Evolutionary conservation across 1,139 yeast species (phyloP).

Genomic region (Geotrichum macrosporum): DNA sequence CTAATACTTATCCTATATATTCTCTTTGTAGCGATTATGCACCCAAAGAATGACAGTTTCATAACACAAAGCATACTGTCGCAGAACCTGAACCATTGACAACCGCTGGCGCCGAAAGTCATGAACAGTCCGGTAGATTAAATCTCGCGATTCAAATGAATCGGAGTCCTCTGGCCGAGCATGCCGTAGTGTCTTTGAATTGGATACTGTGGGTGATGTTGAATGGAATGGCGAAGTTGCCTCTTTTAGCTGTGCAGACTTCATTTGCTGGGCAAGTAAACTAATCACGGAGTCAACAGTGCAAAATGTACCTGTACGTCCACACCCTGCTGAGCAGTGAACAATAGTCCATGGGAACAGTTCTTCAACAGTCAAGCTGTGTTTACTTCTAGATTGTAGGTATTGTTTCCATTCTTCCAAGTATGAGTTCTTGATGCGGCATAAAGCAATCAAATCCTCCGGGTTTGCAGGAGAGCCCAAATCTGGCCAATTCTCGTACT

Average conservation of each 20-base stretch:
- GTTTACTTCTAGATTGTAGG: conserved; percentile 21
- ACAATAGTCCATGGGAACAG: conserved; percentile 44
- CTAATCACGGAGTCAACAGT: conserved; percentile 63
- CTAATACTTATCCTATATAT: too few relatives aligned
- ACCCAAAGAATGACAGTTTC: conserved; percentile 44
- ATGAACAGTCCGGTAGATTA: conserved; percentile 52
- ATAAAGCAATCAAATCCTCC: conserved; percentile 49
- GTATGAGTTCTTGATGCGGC: conserved; percentile 42
- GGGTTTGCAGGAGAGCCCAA: conserved; percentile 61
- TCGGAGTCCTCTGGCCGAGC: background rate
- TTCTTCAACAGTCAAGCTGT: background rate
- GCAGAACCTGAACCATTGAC: conserved; percentile 76
- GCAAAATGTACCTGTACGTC: conserved; percentile 82
- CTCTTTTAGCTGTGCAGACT: background rate
- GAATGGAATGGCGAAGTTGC: conserved; percentile 4
- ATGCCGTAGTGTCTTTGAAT: background rate
- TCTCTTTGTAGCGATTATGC: conserved; percentile 3
- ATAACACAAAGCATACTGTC: conserved; percentile 70
- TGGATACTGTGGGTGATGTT: background rate
- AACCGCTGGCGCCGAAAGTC: conserved; percentile 65
- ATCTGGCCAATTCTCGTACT: conserved; percentile 76
- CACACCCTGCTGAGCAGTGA: conserved; percentile 91
- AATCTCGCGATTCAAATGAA: conserved; percentile 38
- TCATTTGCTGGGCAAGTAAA: conserved; percentile 33
- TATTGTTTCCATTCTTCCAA: conserved; percentile 4